These are phyloP conservation scores for Lactifluus volemus DNA, from an alignment of 768 basidiomycete genomes.

Conservation along the genomic window DNA sequence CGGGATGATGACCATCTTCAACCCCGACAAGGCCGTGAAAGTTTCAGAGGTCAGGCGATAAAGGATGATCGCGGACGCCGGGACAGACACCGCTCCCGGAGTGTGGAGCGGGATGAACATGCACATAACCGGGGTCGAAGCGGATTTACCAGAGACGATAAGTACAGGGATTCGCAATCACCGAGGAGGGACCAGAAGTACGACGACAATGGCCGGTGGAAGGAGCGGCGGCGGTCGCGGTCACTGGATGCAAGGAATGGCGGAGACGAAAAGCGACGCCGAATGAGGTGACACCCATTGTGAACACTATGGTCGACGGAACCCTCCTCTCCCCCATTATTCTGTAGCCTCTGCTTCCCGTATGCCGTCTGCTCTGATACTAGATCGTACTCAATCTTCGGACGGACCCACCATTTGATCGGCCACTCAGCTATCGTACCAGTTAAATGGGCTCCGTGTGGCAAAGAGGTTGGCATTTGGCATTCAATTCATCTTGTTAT, in stretches of 20 bases:
- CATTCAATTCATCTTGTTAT: no score
- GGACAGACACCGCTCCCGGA: slow-evolving; percentile 4
- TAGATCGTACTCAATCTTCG: no score
- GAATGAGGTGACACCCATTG: slow-evolving; percentile 34
- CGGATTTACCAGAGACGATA: neutral
- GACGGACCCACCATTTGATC: no score
- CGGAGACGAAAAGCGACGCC: slow-evolving; percentile 28
- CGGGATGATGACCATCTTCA: slow-evolving; percentile 19
- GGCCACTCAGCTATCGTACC: no score
- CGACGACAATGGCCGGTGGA: slow-evolving; percentile 14
- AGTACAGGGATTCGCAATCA: slow-evolving; percentile 11
- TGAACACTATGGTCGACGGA: neutral
- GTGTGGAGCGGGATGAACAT: slow-evolving; percentile 16
- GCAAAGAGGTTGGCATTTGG: no score
- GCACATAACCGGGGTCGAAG: slow-evolving; percentile 9
- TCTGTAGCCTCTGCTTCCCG: neutral
- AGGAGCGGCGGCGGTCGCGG: slow-evolving; percentile 25
- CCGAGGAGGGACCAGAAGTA: slow-evolving; percentile 10
- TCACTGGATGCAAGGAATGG: slow-evolving; percentile 21
- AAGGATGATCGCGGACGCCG: neutral
- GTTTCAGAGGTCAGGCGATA: neutral
- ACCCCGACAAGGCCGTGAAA: slow-evolving; percentile 1
- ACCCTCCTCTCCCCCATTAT: neutral
- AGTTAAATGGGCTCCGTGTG: no score
- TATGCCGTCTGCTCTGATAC: neutral